Base-by-base conservation (phyloP, 2,329 filamentous ascomycete genomes). In the Fusarium citri region DNA sequence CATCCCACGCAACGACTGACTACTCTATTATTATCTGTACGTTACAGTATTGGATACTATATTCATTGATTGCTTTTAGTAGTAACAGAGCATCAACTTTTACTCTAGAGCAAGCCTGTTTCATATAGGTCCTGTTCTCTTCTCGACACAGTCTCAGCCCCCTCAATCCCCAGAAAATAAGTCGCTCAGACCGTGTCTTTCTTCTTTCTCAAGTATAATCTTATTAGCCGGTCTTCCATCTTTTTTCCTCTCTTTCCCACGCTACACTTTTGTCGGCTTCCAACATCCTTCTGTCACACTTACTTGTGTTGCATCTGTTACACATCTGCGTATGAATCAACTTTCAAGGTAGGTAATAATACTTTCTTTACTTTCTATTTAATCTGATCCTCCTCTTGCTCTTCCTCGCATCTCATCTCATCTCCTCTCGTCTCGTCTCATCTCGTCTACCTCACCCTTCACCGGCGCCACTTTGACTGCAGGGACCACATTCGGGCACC, bases 1-100 rank as follows among this genome's bases (percentile, higher is more conserved):
- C 64, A 71, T 70, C 68, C 68, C 68, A 66, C 68, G 64, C 61
- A 56, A 53, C 42, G 59, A 46, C 30, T 31, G 15, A 31, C 18
- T n/a, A n/a, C 34, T 37, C 40, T 59, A 53, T 50, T 28, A 40
- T 41, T 55, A 37, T 12, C 34, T 37, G 34, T 55, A 45, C 37
- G 51, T 55, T 49, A 58, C 31, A 64, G 54, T 26, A 37, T 50
- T 47, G 23, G n/a, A 40, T 59, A 37, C 42, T 53, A 22, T 53
- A 42, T 59, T 66, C 25, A n/a, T 49, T 58, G 58, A 46, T 70
- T 68, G 18, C 31, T 60, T 55, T 51, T 51, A 45, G 16, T 50
- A 34, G 31, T 10, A 18, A 37, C 18, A 12, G 18, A 40, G 4
- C 65, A 54, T 43, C 57, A 28, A 49, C 41, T 48, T 40, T 58